Evolutionary conservation across 2,329 filamentous ascomycete genomes (phyloP), one percentile per base, ranked within the genome.

Genomic region (Intubia oerlemansii): DNA sequence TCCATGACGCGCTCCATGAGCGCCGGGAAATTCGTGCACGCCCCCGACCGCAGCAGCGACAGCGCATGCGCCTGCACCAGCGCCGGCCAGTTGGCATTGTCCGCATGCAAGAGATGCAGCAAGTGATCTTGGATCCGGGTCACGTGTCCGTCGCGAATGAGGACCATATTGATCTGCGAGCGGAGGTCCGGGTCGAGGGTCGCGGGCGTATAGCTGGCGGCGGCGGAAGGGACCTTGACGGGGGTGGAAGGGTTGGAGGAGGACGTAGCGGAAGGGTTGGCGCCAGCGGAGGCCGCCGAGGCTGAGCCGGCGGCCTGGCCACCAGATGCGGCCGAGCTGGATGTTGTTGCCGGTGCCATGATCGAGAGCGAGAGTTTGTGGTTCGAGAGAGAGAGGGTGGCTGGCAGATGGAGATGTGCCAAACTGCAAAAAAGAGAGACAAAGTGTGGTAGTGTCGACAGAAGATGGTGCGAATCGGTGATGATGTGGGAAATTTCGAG

Each of bases 61-160:
- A 72, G 57, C 22, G 67, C 68, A 47, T 71, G 66, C 31, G 51
- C 47, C 41, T 72, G 64, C 36, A 74, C 52, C 27, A 51, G 41
- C 9, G 67, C 67, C 3, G 67, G 66, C 67, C 68, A 74, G 53
- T 74, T 68, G 37, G 58, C 51, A 5, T 53, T 45, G 48, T 70
- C 54, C 27, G 66, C 52, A 46, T 73, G 54, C 29, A 74, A 62
- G 34, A 61, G 47, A 49, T 73, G 66, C 24, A 72, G 60, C 42
- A 74, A 59, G 24, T 58, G 51, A 32, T 73, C 66, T 53, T 73
- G 66, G 40, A 74, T 73, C 39, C 68, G 71, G 42, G 54, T 47
- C 15, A 71, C 58, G 36, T 71, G 61, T 4, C 67, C 67, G 25
- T 68, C 65, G 23, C 55, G 53, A 19, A 73, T 51, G 15, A 74